Base-by-base conservation (phyloP, 331 rosid species). In the Malus hybrid region DNA sequence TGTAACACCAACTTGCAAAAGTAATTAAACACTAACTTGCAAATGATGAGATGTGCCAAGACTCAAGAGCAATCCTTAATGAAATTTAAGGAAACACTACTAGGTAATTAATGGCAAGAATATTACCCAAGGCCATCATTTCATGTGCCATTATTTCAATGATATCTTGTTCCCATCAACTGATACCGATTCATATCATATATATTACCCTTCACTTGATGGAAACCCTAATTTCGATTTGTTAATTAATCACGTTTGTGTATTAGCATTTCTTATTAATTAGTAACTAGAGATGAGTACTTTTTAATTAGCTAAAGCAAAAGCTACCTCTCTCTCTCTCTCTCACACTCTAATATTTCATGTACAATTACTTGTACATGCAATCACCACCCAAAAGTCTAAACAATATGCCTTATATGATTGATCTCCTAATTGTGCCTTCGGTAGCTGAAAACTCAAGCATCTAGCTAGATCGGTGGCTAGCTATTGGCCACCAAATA, bases 191-290 rank as follows among this genome's bases (percentile, higher is more conserved):
- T 64, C 70, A 36, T 71, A 39, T 71, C 57, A 61, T 74, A 20
- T 8, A 56, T 57, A 7, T 61, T 75, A 62, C 50, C 55, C 29
- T 18, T 20, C 85, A 82, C 77, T 80, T 77, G 85, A 87, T 68
- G 13, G 70, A 80, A 80, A 77, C 82, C 74, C 50, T 34, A 46
- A 65, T 71, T 70, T 79, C 13, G 65, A 70, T 74, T 69, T 87
- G 74, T 39, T 72, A 53, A 78, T 57, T 56, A 22, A 7, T 44
- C 15, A 44, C 50, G 15, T 11, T 11, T 44, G 50, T 11, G 50
- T 3, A 44, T 44, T 44, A 44, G 50, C 50, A 44, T 44, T 44
- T 44, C 15, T 44, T 44, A 44, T 44, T 42, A 12, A 44, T 44
- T 44, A 44, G 13, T 44, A 11, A 44, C 15, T 3, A 44, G 5